Conservation (phyloP, 1,139 yeast species). For the Geotrichum phurueaensis region DNA sequence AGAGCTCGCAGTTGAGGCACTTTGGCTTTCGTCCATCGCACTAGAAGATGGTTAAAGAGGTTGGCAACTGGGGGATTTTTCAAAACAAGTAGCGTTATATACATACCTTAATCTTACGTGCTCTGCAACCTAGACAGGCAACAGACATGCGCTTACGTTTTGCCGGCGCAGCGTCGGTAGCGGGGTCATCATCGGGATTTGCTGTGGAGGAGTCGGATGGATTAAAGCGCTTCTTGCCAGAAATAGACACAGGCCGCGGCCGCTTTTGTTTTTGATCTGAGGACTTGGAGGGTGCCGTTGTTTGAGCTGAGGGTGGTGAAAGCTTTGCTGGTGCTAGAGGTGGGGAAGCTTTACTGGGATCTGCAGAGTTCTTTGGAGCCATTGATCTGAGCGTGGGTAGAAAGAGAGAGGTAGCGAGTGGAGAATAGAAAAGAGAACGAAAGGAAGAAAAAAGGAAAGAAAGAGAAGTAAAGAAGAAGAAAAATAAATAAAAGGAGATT, state of each 20-base stretch:
- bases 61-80: neutral
- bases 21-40: constrained; percentile 62
- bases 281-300: neutral
- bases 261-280: neutral
- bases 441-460: neutral
- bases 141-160: constrained; percentile 44
- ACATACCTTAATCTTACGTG: constrained; percentile 42
- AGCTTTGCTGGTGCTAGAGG: neutral
- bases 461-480: neutral
- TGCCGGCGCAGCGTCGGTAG: neutral
- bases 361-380: neutral
- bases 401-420: neutral
- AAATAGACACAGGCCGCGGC: neutral
- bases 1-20: constrained; percentile 58
- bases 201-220: neutral
- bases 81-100: neutral
- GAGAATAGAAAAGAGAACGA: neutral
- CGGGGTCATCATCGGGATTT: neutral
- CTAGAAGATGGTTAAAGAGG: neutral
- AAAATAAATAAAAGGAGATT: neutral
- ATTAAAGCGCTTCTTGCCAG: neutral
- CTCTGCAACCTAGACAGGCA: constrained; percentile 59
- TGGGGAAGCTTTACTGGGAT: neutral
- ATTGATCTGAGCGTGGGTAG: neutral
- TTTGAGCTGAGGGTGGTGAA: neutral